Conservation (phyloP, 306 rosid species). For the Castanea mollissima region DNA sequence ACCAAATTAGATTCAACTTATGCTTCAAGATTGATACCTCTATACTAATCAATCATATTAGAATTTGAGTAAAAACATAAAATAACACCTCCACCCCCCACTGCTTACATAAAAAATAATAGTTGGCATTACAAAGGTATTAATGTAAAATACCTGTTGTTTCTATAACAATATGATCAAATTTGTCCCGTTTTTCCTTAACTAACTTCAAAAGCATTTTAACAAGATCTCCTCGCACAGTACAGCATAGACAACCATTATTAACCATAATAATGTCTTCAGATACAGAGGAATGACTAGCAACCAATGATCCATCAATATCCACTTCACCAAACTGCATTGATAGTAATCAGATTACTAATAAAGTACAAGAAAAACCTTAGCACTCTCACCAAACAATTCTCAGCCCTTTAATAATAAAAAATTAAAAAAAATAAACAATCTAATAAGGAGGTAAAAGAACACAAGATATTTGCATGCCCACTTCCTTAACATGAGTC, state of each 20-base stretch:
- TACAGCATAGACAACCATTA: conserved; percentile 93
- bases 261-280: conserved; percentile 89
- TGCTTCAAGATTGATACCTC: neutral
- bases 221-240: conserved; percentile 88
- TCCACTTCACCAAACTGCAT: conserved; percentile 98
- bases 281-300: conserved; percentile 70
- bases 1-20: neutral
- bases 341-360: neutral
- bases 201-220: conserved; percentile 83
- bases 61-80: conserved; percentile 7
- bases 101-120: neutral
- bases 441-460: neutral
- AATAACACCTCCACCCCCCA: neutral
- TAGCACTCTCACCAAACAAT: neutral
- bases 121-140: neutral
- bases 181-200: conserved; percentile 62
- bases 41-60: neutral
- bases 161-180: conserved; percentile 91
- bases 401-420: neutral
- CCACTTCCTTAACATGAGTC: no score
- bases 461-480: neutral
- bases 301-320: conserved; percentile 92
- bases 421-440: neutral
- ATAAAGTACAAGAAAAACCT: neutral
- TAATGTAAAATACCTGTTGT: conserved; percentile 60